phyloP scores from a whole-genome alignment of 202 grass and related monocot species.

The Setaria italica region DNA sequence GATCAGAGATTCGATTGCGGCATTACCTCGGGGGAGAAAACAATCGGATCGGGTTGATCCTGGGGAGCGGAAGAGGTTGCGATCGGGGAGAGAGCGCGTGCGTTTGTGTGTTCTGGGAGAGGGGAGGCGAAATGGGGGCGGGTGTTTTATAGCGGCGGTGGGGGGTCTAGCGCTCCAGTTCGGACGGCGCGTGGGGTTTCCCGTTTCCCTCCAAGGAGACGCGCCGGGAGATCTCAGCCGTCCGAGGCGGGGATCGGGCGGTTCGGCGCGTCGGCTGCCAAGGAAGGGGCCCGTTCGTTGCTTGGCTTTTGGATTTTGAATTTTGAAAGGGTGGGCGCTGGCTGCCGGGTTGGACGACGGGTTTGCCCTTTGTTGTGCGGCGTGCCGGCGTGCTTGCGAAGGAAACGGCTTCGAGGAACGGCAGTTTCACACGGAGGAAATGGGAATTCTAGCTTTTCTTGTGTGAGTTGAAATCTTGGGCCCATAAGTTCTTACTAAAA shows the following conservation, averaged over 20 bases:
- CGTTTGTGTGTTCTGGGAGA: slow-evolving; percentile 25
- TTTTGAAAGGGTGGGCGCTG: slow-evolving; percentile 47
- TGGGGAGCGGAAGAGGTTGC: not conserved
- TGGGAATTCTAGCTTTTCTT: not conserved
- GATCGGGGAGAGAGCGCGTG: not conserved
- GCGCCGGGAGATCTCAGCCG: slow-evolving; percentile 21
- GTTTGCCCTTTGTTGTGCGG: not conserved
- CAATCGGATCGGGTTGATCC: slow-evolving; percentile 7
- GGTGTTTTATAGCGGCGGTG: slow-evolving; percentile 43
- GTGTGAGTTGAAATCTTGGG: not conserved
- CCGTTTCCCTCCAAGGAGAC: slow-evolving; percentile 38
- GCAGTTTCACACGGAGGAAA: not conserved
- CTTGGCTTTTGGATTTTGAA: slow-evolving; percentile 12
- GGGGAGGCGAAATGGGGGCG: slow-evolving; percentile 32
- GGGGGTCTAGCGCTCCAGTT: slow-evolving; percentile 42
- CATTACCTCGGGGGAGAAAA: slow-evolving; percentile 17
- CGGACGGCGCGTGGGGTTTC: slow-evolving; percentile 50
- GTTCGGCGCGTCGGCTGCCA: not conserved
- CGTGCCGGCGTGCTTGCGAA: not conserved
- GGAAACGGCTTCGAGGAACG: not conserved
- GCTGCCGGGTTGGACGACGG: slow-evolving; percentile 6
- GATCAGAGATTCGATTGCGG: not conserved
- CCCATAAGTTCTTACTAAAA: too few relatives aligned
- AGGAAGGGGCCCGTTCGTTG: slow-evolving; percentile 24
- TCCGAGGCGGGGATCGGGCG: slow-evolving; percentile 52